A percentile compares a stretch with the other conserved stretches of the same genome.
These are phyloP conservation scores for Achaetomiella virescens DNA, from an alignment of 495 filamentous ascomycete genomes.

Conservation along the genomic window DNA sequence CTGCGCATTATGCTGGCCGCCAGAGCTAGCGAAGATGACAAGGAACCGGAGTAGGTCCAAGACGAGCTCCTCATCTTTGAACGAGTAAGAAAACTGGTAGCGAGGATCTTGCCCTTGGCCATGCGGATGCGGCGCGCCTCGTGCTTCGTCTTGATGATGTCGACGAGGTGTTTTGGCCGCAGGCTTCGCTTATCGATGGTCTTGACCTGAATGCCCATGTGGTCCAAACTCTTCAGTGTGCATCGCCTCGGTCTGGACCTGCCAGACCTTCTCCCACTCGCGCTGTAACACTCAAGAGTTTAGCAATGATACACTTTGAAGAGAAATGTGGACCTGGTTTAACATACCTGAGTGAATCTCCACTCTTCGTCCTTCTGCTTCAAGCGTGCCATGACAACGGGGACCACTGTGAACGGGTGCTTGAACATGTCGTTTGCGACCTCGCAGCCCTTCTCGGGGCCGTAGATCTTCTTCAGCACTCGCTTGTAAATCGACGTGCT, in stretches of 20 bases:
- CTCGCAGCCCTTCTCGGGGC: conserved; percentile 69
- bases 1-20: conserved; percentile 55
- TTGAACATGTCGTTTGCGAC: conserved; percentile 78
- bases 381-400: conserved; percentile 75
- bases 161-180: conserved; percentile 74
- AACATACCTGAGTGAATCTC: conserved; percentile 68
- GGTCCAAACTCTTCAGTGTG: conserved; percentile 95
- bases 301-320: not conserved
- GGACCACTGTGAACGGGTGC: conserved; percentile 74
- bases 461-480: conserved; percentile 98
- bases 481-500: conserved; percentile 94
- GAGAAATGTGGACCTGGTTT: not conserved
- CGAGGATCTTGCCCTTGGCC: conserved; percentile 53
- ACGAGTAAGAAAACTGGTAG: conserved; percentile 66
- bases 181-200: conserved; percentile 82
- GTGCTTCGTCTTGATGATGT: conserved; percentile 78
- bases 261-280: conserved; percentile 99
- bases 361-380: conserved; percentile 96
- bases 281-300: conserved; percentile 46
- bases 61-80: conserved; percentile 72
- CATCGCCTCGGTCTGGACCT: conserved; percentile 80
- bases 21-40: conserved; percentile 65
- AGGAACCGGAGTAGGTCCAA: conserved; percentile 76
- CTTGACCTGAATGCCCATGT: conserved; percentile 84
- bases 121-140: conserved; percentile 68